Conservation (phyloP, 768 basidiomycete genomes). For the Daedaleopsis sinensis region DNA sequence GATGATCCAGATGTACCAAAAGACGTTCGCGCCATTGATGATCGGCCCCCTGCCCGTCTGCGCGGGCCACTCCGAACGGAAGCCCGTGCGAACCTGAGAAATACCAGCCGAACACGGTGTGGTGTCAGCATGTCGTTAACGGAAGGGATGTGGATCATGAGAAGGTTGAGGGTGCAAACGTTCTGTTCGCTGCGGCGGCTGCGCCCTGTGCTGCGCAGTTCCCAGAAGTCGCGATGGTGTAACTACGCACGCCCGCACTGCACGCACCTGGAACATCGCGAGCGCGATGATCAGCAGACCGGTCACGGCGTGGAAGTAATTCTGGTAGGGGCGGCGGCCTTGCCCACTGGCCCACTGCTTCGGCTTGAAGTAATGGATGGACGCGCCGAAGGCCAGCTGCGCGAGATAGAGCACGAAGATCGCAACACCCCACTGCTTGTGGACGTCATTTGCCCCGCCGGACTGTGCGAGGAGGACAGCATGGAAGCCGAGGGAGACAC, state of each 20-base stretch:
- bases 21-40: constrained; percentile 27
- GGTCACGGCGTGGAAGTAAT: constrained; percentile 44
- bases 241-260: background rate
- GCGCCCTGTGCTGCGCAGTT: background rate
- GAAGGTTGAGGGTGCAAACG: background rate
- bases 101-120: background rate
- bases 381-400: constrained; percentile 48
- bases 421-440: constrained; percentile 53
- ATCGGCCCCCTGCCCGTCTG: constrained; percentile 30
- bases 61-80: constrained; percentile 34
- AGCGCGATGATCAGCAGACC: constrained; percentile 57
- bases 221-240: background rate
- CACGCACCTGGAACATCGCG: constrained; percentile 46
- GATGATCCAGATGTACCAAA: constrained; percentile 46
- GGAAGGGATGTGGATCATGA: background rate
- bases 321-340: constrained; percentile 46
- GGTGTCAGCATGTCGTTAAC: background rate
- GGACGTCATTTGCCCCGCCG: constrained; percentile 44
- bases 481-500: constrained; percentile 47
- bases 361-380: constrained; percentile 56
- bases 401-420: constrained; percentile 55
- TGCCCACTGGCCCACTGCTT: constrained; percentile 27
- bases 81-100: constrained; percentile 43
- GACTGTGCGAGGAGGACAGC: constrained; percentile 33
- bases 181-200: background rate